These are phyloP conservation scores for Fusarium temperatum DNA, from an alignment of 2,329 filamentous ascomycete species.

Conservation along the genomic window DNA sequence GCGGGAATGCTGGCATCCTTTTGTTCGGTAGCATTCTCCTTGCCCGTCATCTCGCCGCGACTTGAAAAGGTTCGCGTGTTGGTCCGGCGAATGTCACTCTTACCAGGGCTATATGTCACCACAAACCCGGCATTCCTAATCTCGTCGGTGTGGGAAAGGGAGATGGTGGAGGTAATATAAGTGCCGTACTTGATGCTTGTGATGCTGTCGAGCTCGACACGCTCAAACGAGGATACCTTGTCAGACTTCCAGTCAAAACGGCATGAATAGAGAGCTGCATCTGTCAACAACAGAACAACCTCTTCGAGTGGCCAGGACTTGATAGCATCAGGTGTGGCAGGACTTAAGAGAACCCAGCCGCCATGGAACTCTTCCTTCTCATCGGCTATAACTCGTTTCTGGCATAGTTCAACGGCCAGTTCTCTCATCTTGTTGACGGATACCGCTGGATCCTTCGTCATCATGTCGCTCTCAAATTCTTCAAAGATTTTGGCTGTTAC, in stretches of 20 bases:
- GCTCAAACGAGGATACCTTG: slow-evolving; percentile 92
- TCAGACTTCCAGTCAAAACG: slow-evolving; percentile 95
- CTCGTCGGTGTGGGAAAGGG: slow-evolving; percentile 79
- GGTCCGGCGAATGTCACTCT: slow-evolving; percentile 76
- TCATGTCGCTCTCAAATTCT: slow-evolving; percentile 94
- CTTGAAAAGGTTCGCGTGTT: slow-evolving; percentile 85
- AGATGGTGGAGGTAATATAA: slow-evolving; percentile 90
- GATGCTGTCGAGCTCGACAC: slow-evolving; percentile 80
- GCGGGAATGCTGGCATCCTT: slow-evolving; percentile 42
- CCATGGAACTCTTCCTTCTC: slow-evolving; percentile 85
- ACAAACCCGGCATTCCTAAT: slow-evolving; percentile 85
- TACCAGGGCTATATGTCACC: slow-evolving; percentile 77
- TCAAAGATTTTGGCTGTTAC: slow-evolving; percentile 87
- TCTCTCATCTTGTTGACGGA: slow-evolving; percentile 86
- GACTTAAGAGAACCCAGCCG: slow-evolving; percentile 89
- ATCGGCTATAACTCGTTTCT: slow-evolving; percentile 85
- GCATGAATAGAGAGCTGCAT: slow-evolving; percentile 86
- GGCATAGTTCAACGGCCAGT: slow-evolving; percentile 87
- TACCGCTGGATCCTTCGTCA: slow-evolving; percentile 89
- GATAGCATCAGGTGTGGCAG: slow-evolving; percentile 74
- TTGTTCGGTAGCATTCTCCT: slow-evolving; percentile 29
- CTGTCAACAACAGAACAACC: slow-evolving; percentile 85
- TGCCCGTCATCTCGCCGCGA: slow-evolving; percentile 47
- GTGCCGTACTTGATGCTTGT: slow-evolving; percentile 79
- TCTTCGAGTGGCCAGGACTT: slow-evolving; percentile 83